A percentile compares a stretch with the other conserved stretches of the same genome.
phyloP scores from a whole-genome alignment of 352 stramenopile species.

The Globisporangium viniferum region DNA sequence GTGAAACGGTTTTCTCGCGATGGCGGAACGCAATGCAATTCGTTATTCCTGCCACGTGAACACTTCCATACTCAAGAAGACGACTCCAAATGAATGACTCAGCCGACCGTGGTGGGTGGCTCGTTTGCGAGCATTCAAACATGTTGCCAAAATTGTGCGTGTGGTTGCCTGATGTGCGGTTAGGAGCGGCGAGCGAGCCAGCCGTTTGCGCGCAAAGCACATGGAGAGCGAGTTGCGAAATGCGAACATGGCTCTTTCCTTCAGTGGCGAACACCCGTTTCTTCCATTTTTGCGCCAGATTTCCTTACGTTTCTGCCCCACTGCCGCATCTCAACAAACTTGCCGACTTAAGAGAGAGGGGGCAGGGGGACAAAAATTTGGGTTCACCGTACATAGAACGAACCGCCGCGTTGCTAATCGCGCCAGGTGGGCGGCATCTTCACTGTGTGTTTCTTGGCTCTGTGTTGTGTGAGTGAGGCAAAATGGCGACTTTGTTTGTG shows the following conservation, averaged over 20 bases:
- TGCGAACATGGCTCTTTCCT: not conserved
- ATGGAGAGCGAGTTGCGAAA: constrained; percentile 1
- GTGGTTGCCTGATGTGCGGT: not conserved
- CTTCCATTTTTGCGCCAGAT: not conserved
- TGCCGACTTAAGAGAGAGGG: not conserved
- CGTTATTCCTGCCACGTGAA: not conserved
- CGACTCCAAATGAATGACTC: not conserved
- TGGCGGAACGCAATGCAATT: not conserved
- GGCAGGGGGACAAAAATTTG: not conserved
- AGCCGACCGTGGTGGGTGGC: not conserved
- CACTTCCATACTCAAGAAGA: not conserved
- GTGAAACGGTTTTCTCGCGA: not conserved
- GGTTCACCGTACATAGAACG: not conserved
- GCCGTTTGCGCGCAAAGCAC: not conserved
- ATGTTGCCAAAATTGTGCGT: not conserved
- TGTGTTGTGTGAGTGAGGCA: too few relatives aligned
- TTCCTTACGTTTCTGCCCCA: not conserved
- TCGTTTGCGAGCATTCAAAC: not conserved
- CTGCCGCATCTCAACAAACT: not conserved
- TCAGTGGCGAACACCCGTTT: not conserved
- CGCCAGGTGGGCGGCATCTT: not conserved
- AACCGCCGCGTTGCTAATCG: not conserved
- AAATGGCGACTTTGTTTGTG: not conserved
- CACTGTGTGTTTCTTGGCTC: not conserved
- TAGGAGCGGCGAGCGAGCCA: not conserved